Evolutionary conservation across 164 flowering plant genomes (phyloP), one percentile per base, ranked within the genome.

Genomic region (Annona squamosa): DNA sequence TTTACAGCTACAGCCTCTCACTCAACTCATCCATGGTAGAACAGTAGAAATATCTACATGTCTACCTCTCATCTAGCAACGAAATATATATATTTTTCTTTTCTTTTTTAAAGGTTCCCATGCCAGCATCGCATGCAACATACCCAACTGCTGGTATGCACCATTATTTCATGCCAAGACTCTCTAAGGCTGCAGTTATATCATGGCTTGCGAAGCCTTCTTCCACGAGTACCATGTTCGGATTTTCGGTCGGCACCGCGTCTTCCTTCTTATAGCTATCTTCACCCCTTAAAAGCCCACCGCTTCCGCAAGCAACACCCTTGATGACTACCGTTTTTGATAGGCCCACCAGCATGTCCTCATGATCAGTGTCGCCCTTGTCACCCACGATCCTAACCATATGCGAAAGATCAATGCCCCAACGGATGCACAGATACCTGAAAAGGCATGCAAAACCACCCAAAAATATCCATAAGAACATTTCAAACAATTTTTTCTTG

Each of bases 331-430:
- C 3, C 67, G 89, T 89, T 79, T 89, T 92, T 79, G 87, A 91
- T 48, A 86, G 82, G 52, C 98, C 98, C 4, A 76, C 85, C 13
- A 87, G 81, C 71, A 90, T 77, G 61, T 81, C 83, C 71, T 92
- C 94, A 69, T 84, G 82, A 59, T 92, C 96, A 9, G 94, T 86
- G 59, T 92, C 98, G 4, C 98, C 98, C 68, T 63, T 83, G 57
- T 86, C 93, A 4, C 96, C 96, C 41, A 86, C 86, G 80, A 92
- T 84, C 9, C 86, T 83, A 5, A 86, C 85, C 76, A 86, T 69
- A 63, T 88, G 85, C 48, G 92, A 81, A 3, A 92, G 82, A 59
- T 88, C 90, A 67, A 89, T 79, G 46, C 89, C 92, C 98, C 96
- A 91, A 52, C 83, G 76, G 5, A 91, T 73, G 43, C 88, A 88